phyloP scores from a whole-genome alignment of 2,329 filamentous ascomycete species.

The Curvularia eragrostidis region DNA sequence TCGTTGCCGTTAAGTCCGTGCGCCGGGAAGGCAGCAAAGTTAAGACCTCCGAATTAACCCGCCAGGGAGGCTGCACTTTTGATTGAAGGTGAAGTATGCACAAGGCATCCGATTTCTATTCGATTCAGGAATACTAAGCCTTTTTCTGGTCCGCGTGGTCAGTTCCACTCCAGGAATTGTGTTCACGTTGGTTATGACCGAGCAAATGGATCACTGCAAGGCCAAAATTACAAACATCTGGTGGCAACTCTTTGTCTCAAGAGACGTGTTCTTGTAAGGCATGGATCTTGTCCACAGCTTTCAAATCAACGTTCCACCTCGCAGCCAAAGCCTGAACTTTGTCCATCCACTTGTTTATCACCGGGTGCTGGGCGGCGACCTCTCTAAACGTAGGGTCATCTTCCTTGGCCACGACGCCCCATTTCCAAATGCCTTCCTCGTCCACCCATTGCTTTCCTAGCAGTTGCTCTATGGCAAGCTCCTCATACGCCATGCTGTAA shows the following conservation, averaged over 20 bases:
- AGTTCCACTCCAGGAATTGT: not conserved
- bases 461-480: conserved; percentile 67
- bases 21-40: not conserved
- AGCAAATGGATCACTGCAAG: not conserved
- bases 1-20: conserved; percentile 20
- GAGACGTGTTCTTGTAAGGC: conserved; percentile 43
- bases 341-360: conserved; percentile 67
- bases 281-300: conserved; percentile 48
- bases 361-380: conserved; percentile 70
- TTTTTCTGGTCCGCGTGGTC: not conserved
- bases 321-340: conserved; percentile 53
- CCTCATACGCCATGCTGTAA: conserved; percentile 58
- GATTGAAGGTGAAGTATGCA: not conserved
- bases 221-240: not conserved
- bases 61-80: not conserved
- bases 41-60: not conserved
- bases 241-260: conserved; percentile 18
- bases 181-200: not conserved
- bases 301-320: conserved; percentile 51
- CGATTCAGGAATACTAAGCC: not conserved
- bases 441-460: conserved; percentile 73
- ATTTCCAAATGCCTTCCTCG: conserved; percentile 75
- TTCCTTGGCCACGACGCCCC: conserved; percentile 55
- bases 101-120: not conserved
- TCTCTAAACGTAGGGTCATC: conserved; percentile 47